Evolutionary conservation across 2,329 filamentous ascomycete genomes (phyloP), one percentile per base, ranked within the genome.

Genomic region (Aspergillus costaricaensis): DNA sequence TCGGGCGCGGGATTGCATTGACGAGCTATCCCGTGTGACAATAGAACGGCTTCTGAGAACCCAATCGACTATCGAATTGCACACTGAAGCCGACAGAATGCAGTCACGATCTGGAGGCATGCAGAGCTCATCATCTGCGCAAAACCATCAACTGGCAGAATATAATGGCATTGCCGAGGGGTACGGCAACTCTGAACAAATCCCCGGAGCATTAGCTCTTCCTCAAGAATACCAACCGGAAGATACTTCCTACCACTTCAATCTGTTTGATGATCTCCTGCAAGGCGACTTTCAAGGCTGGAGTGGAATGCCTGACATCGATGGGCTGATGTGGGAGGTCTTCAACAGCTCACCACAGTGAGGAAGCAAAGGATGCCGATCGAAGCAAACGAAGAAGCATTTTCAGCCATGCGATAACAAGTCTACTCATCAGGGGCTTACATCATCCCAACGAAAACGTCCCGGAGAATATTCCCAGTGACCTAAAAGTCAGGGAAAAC

Each of bases 1-100:
- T 27, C 60, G 69, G 12, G 70, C 71, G 5, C 65, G 72, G 6
- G 71, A 74, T 41, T 74, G 71, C 23, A 67, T 74, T 14, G 68
- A 71, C 17, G 69, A 73, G 12, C 38, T 74, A 39, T 72, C 67
- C 1, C 59, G 62, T n/a, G 64, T 66, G 9, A 74, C 70, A 0
- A 58, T 74, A 7, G 68, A 69, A 44, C 63, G 67, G 9, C 60
- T 70, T 27, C 47, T 68, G 55, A 67, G 62, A 44, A 65, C 30
- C 19, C 44, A 23, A 38, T 5, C 38, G 23, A 15, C 23, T 17
- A 2, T 19, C 27, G 27, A 10, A 21, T 36, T 12, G 41, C 51
- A 12, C 30, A 48, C n/a, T 32, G 39, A n/a, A 15, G 10, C n/a
- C 10, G 14, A 44, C 7, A 14, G 12, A 9, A 27, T 10, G n/a